Conservation (phyloP, 306 rosid genomes). For the Lathyrus aphaca region DNA sequence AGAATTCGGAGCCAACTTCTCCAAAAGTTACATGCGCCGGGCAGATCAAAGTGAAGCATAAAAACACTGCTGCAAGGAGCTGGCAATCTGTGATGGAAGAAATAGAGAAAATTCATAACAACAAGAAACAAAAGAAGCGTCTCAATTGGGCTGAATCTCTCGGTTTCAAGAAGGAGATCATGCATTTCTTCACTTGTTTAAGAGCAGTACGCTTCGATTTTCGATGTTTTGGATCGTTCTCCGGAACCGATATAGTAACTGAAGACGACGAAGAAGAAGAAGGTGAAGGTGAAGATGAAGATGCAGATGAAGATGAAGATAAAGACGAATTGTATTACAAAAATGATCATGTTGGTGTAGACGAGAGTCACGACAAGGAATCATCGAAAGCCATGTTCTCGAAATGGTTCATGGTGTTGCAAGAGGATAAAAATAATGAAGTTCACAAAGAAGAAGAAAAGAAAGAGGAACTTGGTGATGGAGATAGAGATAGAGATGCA, state of each 20-base stretch:
- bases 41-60: slow-evolving; percentile 80
- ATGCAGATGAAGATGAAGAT: slow-evolving; percentile 25
- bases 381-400: slow-evolving; percentile 66
- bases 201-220: slow-evolving; percentile 68
- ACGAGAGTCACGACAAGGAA: slow-evolving; percentile 44
- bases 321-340: slow-evolving; percentile 33
- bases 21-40: slow-evolving; percentile 97
- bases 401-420: slow-evolving; percentile 89
- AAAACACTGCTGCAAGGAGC: slow-evolving; percentile 56
- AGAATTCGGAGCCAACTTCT: slow-evolving; percentile 80
- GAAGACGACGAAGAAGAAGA: slow-evolving; percentile 69
- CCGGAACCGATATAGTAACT: slow-evolving; percentile 49
- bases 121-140: slow-evolving; percentile 56
- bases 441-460: slow-evolving; percentile 41
- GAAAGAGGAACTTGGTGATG: slow-evolving; percentile 30
- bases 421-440: slow-evolving; percentile 56
- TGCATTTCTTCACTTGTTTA: slow-evolving; percentile 83
- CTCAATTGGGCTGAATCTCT: slow-evolving; percentile 62
- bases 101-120: slow-evolving; percentile 79
- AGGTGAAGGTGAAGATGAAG: slow-evolving; percentile 23
- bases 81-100: slow-evolving; percentile 98
- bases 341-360: slow-evolving; percentile 34
- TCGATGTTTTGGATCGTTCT: slow-evolving; percentile 73
- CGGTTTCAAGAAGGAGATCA: slow-evolving; percentile 81
- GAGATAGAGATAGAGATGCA: slow-evolving; percentile 7